Conservation (phyloP, 179 eudicot species). For the Carnegiea gigantea region DNA sequence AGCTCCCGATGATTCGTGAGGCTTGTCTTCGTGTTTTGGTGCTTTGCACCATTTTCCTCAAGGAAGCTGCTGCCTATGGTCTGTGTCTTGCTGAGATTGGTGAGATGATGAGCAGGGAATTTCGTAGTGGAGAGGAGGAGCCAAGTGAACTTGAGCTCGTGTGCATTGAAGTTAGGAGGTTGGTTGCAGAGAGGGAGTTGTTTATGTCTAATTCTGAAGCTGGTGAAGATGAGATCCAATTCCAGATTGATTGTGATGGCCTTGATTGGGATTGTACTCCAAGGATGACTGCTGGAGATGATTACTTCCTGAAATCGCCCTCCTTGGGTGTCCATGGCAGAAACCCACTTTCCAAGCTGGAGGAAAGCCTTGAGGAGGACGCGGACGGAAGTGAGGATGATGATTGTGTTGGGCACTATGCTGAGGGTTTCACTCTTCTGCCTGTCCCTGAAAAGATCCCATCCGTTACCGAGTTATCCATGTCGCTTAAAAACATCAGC, state of each 20-base stretch:
- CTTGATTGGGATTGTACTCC: conserved; percentile 35
- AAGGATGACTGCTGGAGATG: conserved; percentile 32
- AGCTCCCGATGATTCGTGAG: conserved; percentile 83
- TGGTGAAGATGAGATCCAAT: conserved; percentile 47
- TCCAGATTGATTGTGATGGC: conserved; percentile 62
- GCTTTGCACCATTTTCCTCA: conserved; percentile 74
- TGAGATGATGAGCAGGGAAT: conserved; percentile 87
- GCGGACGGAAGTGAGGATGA: conserved; percentile 19
- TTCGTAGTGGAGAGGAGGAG: conserved; percentile 71
- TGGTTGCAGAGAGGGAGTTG: conserved; percentile 42
- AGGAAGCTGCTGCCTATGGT: conserved; percentile 77
- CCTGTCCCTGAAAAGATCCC: conserved; percentile 27
- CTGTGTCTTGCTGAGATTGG: conserved; percentile 85
- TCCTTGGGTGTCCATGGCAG: conserved; percentile 43
- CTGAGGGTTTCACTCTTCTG: not conserved
- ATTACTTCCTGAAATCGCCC: conserved; percentile 31
- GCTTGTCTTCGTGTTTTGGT: conserved; percentile 70
- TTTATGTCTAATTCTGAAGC: conserved; percentile 37
- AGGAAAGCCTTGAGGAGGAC: conserved; percentile 59
- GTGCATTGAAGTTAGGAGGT: conserved; percentile 67
- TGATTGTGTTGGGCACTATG: not conserved
- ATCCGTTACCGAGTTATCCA: conserved; percentile 46
- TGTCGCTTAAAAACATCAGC: conserved; percentile 49
- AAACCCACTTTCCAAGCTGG: conserved; percentile 54
- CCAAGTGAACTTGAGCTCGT: conserved; percentile 78